These are phyloP conservation scores for Lichenothelia convexa DNA, from an alignment of 495 filamentous ascomycete genomes.

Conservation along the genomic window DNA sequence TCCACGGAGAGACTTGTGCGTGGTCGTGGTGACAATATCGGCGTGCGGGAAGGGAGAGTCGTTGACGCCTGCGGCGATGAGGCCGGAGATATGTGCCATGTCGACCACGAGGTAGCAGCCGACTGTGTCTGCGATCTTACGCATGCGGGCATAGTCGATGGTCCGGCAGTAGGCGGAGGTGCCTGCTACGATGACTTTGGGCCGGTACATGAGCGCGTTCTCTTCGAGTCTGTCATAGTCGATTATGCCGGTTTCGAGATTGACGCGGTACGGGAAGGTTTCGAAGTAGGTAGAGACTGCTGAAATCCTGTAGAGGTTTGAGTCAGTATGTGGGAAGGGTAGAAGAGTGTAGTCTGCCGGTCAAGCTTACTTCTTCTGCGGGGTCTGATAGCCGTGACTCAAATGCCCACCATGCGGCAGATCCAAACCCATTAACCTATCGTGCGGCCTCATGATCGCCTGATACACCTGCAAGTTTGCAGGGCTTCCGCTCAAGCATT, in stretches of 20 bases:
- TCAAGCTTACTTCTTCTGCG: constrained; percentile 51
- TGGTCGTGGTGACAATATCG: constrained; percentile 96
- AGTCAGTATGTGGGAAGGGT: not conserved
- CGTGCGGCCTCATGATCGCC: constrained; percentile 92
- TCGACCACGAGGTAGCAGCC: constrained; percentile 84
- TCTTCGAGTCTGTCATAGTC: constrained; percentile 85
- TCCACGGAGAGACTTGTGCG: constrained; percentile 89
- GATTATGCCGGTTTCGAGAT: constrained; percentile 62
- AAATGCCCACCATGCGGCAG: constrained; percentile 95
- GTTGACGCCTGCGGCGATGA: constrained; percentile 80
- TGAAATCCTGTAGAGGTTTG: constrained; percentile 15
- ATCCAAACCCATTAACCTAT: constrained; percentile 92
- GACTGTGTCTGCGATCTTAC: constrained; percentile 71
- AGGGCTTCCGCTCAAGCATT: constrained; percentile 78
- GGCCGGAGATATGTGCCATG: constrained; percentile 95
- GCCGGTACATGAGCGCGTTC: constrained; percentile 68
- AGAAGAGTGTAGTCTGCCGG: not conserved
- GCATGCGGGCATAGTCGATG: constrained; percentile 82
- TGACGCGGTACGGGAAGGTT: constrained; percentile 27
- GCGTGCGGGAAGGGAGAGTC: constrained; percentile 75
- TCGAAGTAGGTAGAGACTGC: constrained; percentile 28
- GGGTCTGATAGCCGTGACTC: constrained; percentile 95
- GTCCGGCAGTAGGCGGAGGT: constrained; percentile 88
- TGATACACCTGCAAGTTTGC: constrained; percentile 99
- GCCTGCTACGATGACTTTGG: constrained; percentile 88